phyloP scores from a whole-genome alignment of 768 basidiomycete genomes.

The Lentinula sp. region DNA sequence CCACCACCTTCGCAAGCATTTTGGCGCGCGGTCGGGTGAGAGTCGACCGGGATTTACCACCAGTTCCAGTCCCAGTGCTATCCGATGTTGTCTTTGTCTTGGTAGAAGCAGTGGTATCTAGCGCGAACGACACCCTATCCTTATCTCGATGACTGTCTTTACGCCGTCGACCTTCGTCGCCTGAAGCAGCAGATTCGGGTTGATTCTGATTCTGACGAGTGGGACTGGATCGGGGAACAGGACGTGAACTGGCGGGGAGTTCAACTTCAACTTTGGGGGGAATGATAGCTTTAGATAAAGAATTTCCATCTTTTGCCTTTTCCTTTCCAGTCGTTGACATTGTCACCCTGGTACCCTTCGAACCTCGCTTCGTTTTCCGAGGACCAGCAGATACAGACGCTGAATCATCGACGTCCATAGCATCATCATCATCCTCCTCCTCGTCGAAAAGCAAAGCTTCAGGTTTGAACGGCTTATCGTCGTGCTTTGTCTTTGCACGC shows the following conservation, averaged over 20 bases:
- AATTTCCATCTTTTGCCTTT: background rate
- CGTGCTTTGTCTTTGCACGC: constrained; percentile 7
- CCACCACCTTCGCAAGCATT: constrained; percentile 3
- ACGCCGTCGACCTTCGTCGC: background rate
- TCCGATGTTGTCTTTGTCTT: background rate
- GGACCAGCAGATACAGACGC: background rate
- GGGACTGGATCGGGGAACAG: background rate
- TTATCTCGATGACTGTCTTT: background rate
- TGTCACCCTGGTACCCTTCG: background rate
- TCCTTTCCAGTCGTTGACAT: background rate
- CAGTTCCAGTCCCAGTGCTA: background rate
- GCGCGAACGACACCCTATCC: background rate
- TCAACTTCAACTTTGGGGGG: background rate
- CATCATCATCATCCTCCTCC: constrained; percentile 7
- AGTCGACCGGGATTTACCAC: background rate
- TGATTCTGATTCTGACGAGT: background rate
- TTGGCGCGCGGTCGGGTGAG: background rate
- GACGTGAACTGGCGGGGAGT: background rate
- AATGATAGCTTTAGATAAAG: background rate
- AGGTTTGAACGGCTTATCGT: constrained; percentile 11
- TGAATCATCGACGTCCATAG: constrained; percentile 11
- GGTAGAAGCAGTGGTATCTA: background rate
- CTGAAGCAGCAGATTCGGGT: background rate
- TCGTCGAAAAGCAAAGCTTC: background rate
- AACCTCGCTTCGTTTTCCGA: background rate